phyloP scores from a whole-genome alignment of 176 grass and related monocot genomes.

The Coix lacrymajobi region DNA sequence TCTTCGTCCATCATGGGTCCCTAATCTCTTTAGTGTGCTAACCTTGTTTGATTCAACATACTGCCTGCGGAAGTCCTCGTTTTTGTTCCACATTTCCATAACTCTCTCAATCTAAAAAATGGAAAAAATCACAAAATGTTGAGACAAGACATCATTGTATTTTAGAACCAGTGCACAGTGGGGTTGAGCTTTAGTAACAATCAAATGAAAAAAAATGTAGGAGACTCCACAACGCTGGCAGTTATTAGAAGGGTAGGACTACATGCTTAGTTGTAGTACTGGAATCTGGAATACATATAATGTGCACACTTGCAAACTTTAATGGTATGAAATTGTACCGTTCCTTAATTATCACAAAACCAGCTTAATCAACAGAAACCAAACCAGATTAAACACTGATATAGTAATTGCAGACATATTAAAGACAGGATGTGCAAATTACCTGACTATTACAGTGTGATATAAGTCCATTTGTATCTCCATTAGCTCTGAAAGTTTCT shows the following conservation, averaged over 20 bases:
- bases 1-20: conserved; percentile 74
- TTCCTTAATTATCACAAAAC: conserved; percentile 16
- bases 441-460: conserved; percentile 73
- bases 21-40: conserved; percentile 74
- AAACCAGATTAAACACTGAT: background rate
- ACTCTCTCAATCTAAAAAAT: conserved; percentile 53
- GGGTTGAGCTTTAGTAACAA: background rate
- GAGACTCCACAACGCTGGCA: background rate
- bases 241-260: background rate
- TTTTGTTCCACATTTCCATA: conserved; percentile 67
- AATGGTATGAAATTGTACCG: background rate
- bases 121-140: background rate
- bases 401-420: background rate
- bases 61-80: conserved; percentile 69
- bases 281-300: background rate
- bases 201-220: background rate
- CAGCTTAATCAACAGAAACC: background rate
- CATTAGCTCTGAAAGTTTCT: background rate
- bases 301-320: background rate
- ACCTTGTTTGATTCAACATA: conserved; percentile 72
- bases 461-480: conserved; percentile 43
- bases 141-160: background rate
- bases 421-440: background rate
- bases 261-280: background rate
- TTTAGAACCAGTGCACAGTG: background rate